Evolutionary conservation across 2,329 filamentous ascomycete genomes (phyloP).

Genomic region (Onygenales sp.): DNA sequence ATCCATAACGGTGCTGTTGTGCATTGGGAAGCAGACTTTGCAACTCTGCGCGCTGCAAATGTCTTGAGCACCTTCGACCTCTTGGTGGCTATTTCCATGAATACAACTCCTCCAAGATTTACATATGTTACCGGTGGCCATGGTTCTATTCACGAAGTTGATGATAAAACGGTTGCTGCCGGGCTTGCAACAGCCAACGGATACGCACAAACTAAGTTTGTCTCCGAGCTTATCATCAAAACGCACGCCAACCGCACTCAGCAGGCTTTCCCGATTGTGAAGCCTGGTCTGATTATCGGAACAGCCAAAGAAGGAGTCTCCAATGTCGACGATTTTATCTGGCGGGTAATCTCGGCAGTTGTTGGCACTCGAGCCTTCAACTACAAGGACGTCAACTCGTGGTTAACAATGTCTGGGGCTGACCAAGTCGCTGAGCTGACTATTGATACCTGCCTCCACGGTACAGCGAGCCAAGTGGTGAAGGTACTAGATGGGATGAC

Average conservation of each 20-base stretch:
- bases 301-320: conserved; percentile 9
- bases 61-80: not conserved
- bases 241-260: conserved; percentile 1
- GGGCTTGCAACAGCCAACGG: conserved; percentile 7
- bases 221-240: conserved; percentile 13
- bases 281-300: conserved; percentile 15
- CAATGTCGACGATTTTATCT: conserved; percentile 12
- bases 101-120: conserved; percentile 9
- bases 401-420: not conserved
- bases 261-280: conserved; percentile 9
- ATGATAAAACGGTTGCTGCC: not conserved
- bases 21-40: conserved; percentile 12
- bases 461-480: not conserved
- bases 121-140: conserved; percentile 21
- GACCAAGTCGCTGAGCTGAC: not conserved
- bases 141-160: conserved; percentile 2
- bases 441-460: not conserved
- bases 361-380: not conserved
- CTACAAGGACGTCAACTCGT: not conserved
- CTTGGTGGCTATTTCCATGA: not conserved
- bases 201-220: conserved; percentile 13
- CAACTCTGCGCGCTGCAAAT: conserved; percentile 11
- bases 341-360: conserved; percentile 7
- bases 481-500: not conserved
- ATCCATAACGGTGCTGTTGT: conserved; percentile 18